Evolutionary conservation across 108 stramenopile genomes (phyloP).

Genomic region (Chaetoceros muelleri): DNA sequence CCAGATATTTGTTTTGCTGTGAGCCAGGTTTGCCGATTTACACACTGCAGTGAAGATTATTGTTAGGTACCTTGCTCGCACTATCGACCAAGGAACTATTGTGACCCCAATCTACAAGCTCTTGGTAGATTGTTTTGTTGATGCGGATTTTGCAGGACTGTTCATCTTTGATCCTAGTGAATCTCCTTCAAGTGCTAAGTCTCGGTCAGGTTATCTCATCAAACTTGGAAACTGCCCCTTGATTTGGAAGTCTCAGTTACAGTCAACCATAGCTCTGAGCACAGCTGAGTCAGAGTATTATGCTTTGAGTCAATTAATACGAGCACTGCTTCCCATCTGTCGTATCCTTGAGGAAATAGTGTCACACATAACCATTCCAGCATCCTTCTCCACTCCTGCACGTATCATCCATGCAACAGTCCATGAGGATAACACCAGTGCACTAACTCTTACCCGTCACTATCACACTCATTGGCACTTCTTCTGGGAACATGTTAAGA

Average conservation of each 20-base stretch:
- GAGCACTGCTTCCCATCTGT: slow-evolving; percentile 17
- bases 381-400: too few relatives aligned
- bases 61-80: slow-evolving; percentile 18
- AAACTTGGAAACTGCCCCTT: too few relatives aligned
- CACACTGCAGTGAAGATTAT: slow-evolving; percentile 15
- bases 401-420: not conserved
- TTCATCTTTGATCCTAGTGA: slow-evolving; percentile 11
- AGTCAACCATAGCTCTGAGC: slow-evolving; percentile 21
- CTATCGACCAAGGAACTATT: slow-evolving; percentile 26
- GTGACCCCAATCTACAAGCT: slow-evolving; percentile 11
- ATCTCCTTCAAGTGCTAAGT: slow-evolving; percentile 16
- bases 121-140: too few relatives aligned
- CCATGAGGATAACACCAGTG: slow-evolving; percentile 9
- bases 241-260: slow-evolving; percentile 31
- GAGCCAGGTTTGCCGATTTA: slow-evolving; percentile 18
- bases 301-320: slow-evolving; percentile 19
- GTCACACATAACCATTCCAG: too few relatives aligned
- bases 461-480: too few relatives aligned
- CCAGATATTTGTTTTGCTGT: too few relatives aligned
- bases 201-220: slow-evolving; percentile 38
- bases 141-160: slow-evolving; percentile 40
- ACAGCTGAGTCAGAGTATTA: slow-evolving; percentile 33
- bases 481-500: too few relatives aligned
- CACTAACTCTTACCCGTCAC: slow-evolving; percentile 5
- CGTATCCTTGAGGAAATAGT: slow-evolving; percentile 15